A percentile compares a stretch with the other conserved stretches of the same genome.
Evolutionary conservation across 768 basidiomycete species (phyloP).

Genomic region (Lactifluus pinguis): DNA sequence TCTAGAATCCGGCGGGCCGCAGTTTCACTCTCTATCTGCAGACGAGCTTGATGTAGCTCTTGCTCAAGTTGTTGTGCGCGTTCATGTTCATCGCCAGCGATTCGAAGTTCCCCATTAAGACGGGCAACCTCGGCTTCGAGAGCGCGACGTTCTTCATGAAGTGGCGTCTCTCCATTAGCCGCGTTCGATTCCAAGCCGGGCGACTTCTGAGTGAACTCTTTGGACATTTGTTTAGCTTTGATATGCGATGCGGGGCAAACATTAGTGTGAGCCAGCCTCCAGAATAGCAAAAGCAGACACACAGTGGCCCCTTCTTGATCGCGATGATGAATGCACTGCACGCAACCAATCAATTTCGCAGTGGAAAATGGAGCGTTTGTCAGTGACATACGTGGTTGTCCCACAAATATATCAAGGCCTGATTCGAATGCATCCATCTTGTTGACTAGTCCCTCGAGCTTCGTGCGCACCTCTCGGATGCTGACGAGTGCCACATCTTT

Average conservation of each 20-base stretch:
- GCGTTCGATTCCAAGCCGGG: conserved; percentile 46
- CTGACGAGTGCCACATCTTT: conserved; percentile 37
- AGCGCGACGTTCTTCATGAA: conserved; percentile 47
- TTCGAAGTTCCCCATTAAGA: conserved; percentile 37
- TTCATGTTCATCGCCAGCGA: conserved; percentile 39
- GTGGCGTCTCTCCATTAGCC: conserved; percentile 41
- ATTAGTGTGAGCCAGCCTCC: not conserved
- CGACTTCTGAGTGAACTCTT: conserved; percentile 60
- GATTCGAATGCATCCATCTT: conserved; percentile 74
- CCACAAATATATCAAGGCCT: conserved; percentile 77
- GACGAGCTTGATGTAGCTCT: conserved; percentile 50
- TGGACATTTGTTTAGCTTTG: conserved; percentile 62
- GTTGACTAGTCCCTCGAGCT: conserved; percentile 57
- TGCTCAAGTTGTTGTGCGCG: conserved; percentile 49
- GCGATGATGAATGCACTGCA: conserved; percentile 65
- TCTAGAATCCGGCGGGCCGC: conserved; percentile 52
- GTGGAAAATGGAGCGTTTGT: not conserved
- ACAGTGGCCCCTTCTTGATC: conserved; percentile 64
- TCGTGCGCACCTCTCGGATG: conserved; percentile 47
- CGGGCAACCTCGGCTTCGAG: conserved; percentile 49
- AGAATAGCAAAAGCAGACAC: conserved; percentile 26
- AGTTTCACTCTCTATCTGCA: conserved; percentile 53
- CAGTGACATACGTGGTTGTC: conserved; percentile 55
- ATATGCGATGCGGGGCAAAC: conserved; percentile 25
- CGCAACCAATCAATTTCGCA: not conserved